Conservation (phyloP, 2,329 filamentous ascomycete species). For the Neofusicoccum sp. region DNA sequence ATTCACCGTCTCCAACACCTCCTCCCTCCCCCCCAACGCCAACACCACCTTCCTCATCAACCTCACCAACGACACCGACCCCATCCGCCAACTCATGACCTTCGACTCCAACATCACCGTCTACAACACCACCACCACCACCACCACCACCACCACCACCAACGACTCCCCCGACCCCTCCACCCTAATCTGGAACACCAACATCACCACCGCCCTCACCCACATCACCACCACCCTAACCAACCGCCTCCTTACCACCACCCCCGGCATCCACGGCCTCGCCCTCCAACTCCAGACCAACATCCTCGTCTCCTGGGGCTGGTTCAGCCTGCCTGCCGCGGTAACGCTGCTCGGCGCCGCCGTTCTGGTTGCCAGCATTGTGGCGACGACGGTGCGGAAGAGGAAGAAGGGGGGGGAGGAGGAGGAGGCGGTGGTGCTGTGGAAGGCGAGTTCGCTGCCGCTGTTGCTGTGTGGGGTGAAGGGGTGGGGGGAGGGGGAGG, state of each 20-base stretch:
- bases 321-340: constrained; percentile 3
- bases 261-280: background rate
- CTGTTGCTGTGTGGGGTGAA: background rate
- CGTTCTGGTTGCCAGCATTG: background rate
- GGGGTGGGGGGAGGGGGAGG: background rate
- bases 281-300: background rate
- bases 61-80: background rate
- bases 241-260: background rate
- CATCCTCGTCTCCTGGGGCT: background rate
- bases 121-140: background rate
- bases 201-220: background rate
- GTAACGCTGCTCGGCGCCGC: background rate
- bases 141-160: background rate
- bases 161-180: background rate
- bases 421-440: background rate
- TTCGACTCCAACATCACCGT: constrained; percentile 6
- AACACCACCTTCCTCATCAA: background rate
- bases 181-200: background rate
- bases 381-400: background rate
- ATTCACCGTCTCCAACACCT: background rate
- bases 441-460: background rate
- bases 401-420: background rate
- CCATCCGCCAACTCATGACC: background rate
- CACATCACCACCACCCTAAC: background rate
- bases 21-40: background rate